Percentiles rank a stretch among this genome's conserved stretches.
phyloP scores from a whole-genome alignment of 2,329 filamentous ascomycete genomes.

The Cercospora zeae-maydis region DNA sequence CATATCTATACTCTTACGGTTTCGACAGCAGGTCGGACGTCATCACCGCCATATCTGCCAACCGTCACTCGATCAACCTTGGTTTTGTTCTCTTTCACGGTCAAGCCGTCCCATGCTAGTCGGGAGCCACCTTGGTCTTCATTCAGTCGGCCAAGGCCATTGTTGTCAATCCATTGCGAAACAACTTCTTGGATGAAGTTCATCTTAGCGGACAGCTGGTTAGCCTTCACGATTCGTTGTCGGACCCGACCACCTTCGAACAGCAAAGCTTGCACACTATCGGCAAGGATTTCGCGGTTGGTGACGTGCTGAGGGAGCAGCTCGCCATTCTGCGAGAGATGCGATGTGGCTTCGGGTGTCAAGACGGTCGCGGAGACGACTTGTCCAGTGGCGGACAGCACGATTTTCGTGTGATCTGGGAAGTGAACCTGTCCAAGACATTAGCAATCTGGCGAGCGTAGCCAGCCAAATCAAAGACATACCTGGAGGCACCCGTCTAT shows the following conservation, averaged over 20 bases:
- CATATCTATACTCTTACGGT: slow-evolving; percentile 1
- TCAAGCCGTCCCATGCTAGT: slow-evolving; percentile 45
- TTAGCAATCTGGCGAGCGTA: slow-evolving; percentile 14
- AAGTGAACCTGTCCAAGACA: slow-evolving; percentile 66
- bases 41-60: slow-evolving; percentile 48
- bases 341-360: slow-evolving; percentile 64
- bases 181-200: slow-evolving; percentile 67
- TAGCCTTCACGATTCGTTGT: slow-evolving; percentile 60
- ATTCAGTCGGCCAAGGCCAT: slow-evolving; percentile 58
- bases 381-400: slow-evolving; percentile 69
- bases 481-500: slow-evolving; percentile 75
- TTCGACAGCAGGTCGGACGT: background rate
- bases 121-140: slow-evolving; percentile 30
- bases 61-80: slow-evolving; percentile 49
- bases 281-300: slow-evolving; percentile 66
- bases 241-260: slow-evolving; percentile 52
- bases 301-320: slow-evolving; percentile 65
- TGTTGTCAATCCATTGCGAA: slow-evolving; percentile 66
- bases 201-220: slow-evolving; percentile 70
- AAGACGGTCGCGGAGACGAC: slow-evolving; percentile 77
- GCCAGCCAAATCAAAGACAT: slow-evolving; percentile 26
- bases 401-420: slow-evolving; percentile 81
- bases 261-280: slow-evolving; percentile 68
- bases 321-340: slow-evolving; percentile 60
- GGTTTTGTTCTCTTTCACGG: slow-evolving; percentile 43